A percentile compares a stretch with the other conserved stretches of the same genome.
phyloP scores from a whole-genome alignment of 2,329 filamentous ascomycete genomes.

The Pseudocercospora ulei region DNA sequence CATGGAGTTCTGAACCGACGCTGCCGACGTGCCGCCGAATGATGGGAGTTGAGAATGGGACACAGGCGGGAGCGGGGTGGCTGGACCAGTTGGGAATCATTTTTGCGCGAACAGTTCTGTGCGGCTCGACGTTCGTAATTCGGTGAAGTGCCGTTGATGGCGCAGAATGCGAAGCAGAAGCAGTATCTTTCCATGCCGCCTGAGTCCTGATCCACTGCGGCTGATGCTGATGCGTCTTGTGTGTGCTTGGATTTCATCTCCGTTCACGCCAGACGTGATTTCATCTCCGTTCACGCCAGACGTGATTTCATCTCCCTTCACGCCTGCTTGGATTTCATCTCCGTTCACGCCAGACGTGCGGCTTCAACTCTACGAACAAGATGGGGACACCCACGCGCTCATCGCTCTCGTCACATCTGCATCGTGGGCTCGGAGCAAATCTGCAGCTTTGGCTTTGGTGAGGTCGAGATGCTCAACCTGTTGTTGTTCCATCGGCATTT shows the following conservation, averaged over 20 bases:
- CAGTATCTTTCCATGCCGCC: too few species aligned
- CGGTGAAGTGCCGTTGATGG: neutral
- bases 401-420: conserved; percentile 61
- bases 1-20: conserved; percentile 13
- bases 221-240: too few species aligned
- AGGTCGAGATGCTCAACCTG: conserved; percentile 64
- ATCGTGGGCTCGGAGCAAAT: conserved; percentile 61
- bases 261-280: too few species aligned
- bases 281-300: too few species aligned
- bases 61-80: neutral
- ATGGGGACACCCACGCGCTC: conserved; percentile 45
- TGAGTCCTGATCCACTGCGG: too few species aligned
- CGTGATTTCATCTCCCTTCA: too few species aligned
- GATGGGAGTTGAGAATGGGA: neutral
- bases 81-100: neutral
- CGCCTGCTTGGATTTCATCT: too few species aligned
- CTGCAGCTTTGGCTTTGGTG: conserved; percentile 60
- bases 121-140: neutral
- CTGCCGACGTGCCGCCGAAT: neutral
- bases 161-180: conserved; percentile 3
- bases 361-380: too few species aligned
- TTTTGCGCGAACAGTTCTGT: neutral
- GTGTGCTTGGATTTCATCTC: too few species aligned
- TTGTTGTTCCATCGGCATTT: neutral
- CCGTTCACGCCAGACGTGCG: too few species aligned